Evolutionary conservation across 202 grass and related monocot genomes (phyloP), one percentile per base, ranked within the genome.

Genomic region (Elaeis oleifera): DNA sequence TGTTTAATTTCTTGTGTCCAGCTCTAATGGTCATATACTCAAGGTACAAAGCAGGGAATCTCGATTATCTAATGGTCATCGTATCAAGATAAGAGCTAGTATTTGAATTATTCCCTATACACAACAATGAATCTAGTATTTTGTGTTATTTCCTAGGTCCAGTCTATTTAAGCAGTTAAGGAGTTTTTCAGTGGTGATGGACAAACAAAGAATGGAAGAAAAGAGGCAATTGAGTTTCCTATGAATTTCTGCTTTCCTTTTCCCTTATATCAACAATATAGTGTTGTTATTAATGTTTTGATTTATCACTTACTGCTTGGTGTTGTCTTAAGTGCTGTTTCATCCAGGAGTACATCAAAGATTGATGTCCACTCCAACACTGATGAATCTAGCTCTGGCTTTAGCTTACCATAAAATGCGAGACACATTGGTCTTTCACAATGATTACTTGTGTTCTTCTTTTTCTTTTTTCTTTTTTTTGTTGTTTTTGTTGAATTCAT

Each of bases 121-220:
- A 31, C 6, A 8, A 5, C 3, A 18, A 27, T 50, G 14, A 26
- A 65, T 23, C 32, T 18, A 19, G 31, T 31, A 17, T 3, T 27
- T 29, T 18, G 5, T 31, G 16, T 29, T 29, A 15, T 1, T 50
- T 54, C 64, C 51, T 57, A 96, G 87, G 77, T 96, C 49, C 88
- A 84, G 87, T 87, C 92, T 44, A 96, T 96, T 64, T 96, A 96
- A 70, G 92, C 79, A 59, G 87, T 97, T 61, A 88, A 79, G 76
- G 92, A 97, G 68, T 76, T 97, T 60, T 97, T 91, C 71, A 91
- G 92, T 77, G 84, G 92, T 23, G 87, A 97, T 54, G 87, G 92
- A 31, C 92, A 97, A 69, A 80, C 84, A 44, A 97, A 89, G 81
- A 97, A 97, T 89, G 87, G 92, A 9, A 84, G 87, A 32, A 97